Evolutionary conservation across 2,329 filamentous ascomycete species (phyloP), one percentile per base, ranked within the genome.

Genomic region (Helminthosporium solani): DNA sequence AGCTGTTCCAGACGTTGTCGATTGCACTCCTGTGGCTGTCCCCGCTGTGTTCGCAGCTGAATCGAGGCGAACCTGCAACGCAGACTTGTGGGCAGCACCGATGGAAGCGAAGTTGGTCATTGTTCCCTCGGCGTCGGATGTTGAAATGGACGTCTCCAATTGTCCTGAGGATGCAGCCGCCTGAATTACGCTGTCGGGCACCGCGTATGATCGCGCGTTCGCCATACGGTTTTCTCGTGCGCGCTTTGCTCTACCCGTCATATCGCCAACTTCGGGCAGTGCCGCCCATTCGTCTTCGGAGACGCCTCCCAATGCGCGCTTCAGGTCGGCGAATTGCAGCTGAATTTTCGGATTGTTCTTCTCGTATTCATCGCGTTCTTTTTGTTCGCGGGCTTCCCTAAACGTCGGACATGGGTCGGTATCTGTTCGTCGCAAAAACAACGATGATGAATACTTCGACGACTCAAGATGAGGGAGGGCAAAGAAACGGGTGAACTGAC

Each of bases 91-190:
- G 16, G 94, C 95, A 35, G 91, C 90, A 71, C 95, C 94, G 53
- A 99, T 97, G 70, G 96, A 88, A 35, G 92, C 92, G 67, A 99
- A 99, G 67, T 99, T 96, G 9, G 92, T 99, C 82, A 96, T 94
- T 1, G 90, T 95, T 2, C 92, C 91, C 62, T 96, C 90, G 9
- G 75, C 73, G 50, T 96, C 91, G 9, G 64, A 47, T 35, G 64
- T 44, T 35, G 84, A 80, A n/a, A 99, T 85, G 0, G 89, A 95
- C 1, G 90, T 94, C 38, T 90, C 87, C 54, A 97, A 81, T 65
- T 96, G 88, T 3, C 82, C 80, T 2, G 87, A 81, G 58, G 90
- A 88, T 59, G 88, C 79, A 14, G 91, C 92, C 7, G 90, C 88
- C 1, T 92, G 90, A 44, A 99, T 79, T 6, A 99, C 94, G 63